Evolutionary conservation across 495 filamentous ascomycete genomes (phyloP), one percentile per base, ranked within the genome.

Genomic region (Parathielavia hyrcaniae): DNA sequence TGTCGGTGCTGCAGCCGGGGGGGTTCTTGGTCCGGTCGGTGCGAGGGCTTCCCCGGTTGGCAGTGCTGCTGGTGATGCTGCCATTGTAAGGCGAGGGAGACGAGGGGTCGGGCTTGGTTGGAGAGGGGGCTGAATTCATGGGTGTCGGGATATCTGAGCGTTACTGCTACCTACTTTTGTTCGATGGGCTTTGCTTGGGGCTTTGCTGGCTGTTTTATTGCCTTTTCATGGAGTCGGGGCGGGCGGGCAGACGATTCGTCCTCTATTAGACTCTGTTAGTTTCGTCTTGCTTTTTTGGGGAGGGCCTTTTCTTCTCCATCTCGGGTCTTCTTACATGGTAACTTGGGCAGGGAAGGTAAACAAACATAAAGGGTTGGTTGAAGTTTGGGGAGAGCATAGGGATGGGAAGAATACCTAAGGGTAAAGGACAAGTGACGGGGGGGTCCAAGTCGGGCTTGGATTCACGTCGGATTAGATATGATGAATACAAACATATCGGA

Each of bases 361-460:
- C 48, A 52, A n/a, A n/a, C 40, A 40, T n/a, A 52, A 39, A 6
- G 39, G 44, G 22, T 30, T 26, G 26, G 14, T 34, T 17, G 26
- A 16, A 16, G 7, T 38, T 38, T 1, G 9, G 23, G 30, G 1
- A 16, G 19, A 14, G 20, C 4, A 34, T 9, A 4, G 46, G 46
- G 12, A 9, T 7, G 1, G 26, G 26, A 35, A 20, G 11, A 1
- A 8, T 14, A 9, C 14, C 17, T 5, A 16, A 2, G 4, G n/a
- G 20, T 48, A 26, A 5, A 26, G 41, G 41, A 5, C 14, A 4
- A 17, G 26, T 17, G 14, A 8, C 34, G 44, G 44, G 26, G 34
- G 35, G n/a, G n/a, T n/a, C 35, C 48, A 32, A 36, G 48, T 30
- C 32, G 48, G 17, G 48, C 48, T 50, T 36, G 48, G 48, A 50